Evolutionary conservation across 2,329 filamentous ascomycete species (phyloP).

Genomic region (Alternaria arborescens): DNA sequence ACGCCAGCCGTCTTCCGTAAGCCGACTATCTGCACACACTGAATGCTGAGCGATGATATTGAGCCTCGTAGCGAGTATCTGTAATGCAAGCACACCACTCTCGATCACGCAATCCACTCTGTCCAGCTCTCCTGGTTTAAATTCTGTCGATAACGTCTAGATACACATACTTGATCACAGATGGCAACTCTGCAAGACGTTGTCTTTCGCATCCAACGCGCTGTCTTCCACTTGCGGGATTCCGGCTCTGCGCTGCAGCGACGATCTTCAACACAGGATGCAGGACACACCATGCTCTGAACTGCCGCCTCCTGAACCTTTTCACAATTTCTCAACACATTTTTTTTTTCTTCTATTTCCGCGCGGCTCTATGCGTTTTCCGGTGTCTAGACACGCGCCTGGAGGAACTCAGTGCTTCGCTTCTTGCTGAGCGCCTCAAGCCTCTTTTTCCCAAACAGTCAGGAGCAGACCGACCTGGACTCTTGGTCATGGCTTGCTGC

Average conservation of each 20-base stretch:
- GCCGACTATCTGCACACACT: conserved; percentile 22
- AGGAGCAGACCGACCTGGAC: conserved; percentile 33
- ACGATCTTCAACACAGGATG: conserved; percentile 21
- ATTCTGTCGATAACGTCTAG: neutral
- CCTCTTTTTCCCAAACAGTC: conserved; percentile 31
- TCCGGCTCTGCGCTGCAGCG: conserved; percentile 24
- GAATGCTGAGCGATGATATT: conserved; percentile 21
- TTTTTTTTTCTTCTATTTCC: conserved; percentile 27
- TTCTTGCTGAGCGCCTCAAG: conserved; percentile 33
- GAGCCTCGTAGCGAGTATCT: conserved; percentile 18
- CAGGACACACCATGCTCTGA: conserved; percentile 20
- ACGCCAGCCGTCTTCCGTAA: conserved; percentile 32
- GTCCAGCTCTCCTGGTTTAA: conserved; percentile 1
- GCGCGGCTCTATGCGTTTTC: conserved; percentile 23
- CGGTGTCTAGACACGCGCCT: conserved; percentile 13
- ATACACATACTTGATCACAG: conserved; percentile 19
- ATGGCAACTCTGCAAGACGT: conserved; percentile 26
- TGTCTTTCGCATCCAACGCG: conserved; percentile 24
- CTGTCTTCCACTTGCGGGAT: conserved; percentile 24
- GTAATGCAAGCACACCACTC: conserved; percentile 16
- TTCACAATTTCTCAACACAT: conserved; percentile 34
- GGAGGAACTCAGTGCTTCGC: conserved; percentile 28
- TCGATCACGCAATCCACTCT: conserved; percentile 16
- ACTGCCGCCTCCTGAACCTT: conserved; percentile 26
- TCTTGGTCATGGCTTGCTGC: conserved; percentile 16